Percentiles rank a stretch among this genome's conserved stretches.
Conservation (phyloP, 2,329 filamentous ascomycete species). For the Xylariaceae sp. region DNA sequence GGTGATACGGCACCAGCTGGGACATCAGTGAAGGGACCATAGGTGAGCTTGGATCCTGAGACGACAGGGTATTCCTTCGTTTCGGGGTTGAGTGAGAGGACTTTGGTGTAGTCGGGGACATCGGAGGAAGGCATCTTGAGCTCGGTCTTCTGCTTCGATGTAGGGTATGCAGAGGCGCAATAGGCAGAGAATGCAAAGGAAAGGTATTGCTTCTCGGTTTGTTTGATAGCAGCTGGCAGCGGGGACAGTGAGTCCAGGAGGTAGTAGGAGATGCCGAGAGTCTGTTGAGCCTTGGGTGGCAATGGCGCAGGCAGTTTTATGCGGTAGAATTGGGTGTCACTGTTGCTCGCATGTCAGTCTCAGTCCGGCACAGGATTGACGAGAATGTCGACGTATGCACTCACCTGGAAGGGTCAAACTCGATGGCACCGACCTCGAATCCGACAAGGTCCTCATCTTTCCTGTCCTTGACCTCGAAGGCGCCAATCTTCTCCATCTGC, state of each 20-base stretch:
- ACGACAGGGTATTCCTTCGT: slow-evolving; percentile 68
- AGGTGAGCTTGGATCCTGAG: slow-evolving; percentile 81
- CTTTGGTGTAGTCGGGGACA: slow-evolving; percentile 77
- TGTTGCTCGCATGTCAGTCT: slow-evolving; percentile 36
- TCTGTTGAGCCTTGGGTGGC: slow-evolving; percentile 73
- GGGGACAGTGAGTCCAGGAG: slow-evolving; percentile 75
- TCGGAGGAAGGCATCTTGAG: slow-evolving; percentile 79
- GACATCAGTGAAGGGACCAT: slow-evolving; percentile 82
- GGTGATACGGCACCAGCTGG: slow-evolving; percentile 73
- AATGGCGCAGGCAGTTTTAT: slow-evolving; percentile 77
- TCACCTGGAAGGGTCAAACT: slow-evolving; percentile 60
- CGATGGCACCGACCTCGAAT: slow-evolving; percentile 69
- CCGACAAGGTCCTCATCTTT: slow-evolving; percentile 67
- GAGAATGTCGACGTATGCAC: slow-evolving; percentile 14
- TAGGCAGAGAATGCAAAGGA: slow-evolving; percentile 84
- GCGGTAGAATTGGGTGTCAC: slow-evolving; percentile 77
- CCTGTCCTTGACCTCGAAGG: slow-evolving; percentile 88
- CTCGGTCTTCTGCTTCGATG: slow-evolving; percentile 94
- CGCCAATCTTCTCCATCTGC: slow-evolving; percentile 74
- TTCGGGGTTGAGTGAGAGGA: slow-evolving; percentile 61
- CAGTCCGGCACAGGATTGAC: not conserved
- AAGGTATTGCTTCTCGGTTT: slow-evolving; percentile 84
- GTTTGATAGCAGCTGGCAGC: slow-evolving; percentile 77
- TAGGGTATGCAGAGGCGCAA: slow-evolving; percentile 77
- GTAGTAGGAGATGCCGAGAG: slow-evolving; percentile 82